Conservation (phyloP, 2,329 filamentous ascomycete genomes). For the Alternaria postmessia region DNA sequence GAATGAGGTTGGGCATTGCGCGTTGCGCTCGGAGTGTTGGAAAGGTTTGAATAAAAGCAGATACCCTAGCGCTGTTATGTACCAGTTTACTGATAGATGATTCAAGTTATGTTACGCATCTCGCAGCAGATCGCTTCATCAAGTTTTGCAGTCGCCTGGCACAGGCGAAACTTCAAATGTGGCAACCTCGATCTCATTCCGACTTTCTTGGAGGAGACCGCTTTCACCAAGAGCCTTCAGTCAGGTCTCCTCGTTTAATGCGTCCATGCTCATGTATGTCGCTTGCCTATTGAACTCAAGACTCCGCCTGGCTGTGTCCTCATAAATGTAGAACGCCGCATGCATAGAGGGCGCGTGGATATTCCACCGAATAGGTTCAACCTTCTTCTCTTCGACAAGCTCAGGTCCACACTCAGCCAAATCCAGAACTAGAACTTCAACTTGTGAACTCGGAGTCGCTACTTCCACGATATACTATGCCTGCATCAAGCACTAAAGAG, state of each 20-base stretch:
- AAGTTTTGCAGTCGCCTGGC: no score
- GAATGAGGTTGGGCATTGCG: not conserved
- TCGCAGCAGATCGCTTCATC: not conserved
- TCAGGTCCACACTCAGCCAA: not conserved
- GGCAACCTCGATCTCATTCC: not conserved
- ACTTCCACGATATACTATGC: not conserved
- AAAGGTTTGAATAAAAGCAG: not conserved
- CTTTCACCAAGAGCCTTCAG: not conserved
- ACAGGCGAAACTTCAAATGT: not conserved
- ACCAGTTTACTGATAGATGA: not conserved
- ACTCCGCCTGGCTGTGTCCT: not conserved
- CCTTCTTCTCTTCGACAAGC: not conserved
- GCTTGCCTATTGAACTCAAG: not conserved
- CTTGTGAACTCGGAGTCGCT: not conserved
- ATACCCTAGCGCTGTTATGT: conserved; percentile 6
- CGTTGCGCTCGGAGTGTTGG: not conserved
- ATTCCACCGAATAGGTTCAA: not conserved
- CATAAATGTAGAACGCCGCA: not conserved
- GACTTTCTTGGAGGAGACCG: not conserved
- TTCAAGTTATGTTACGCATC: not conserved
- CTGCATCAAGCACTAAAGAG: not conserved
- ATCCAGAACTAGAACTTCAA: not conserved
- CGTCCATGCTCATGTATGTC: not conserved
- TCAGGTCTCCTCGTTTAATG: not conserved
- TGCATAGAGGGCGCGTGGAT: not conserved